These are phyloP conservation scores for Ramaria rubella DNA, from an alignment of 768 basidiomycete species.

Conservation along the genomic window DNA sequence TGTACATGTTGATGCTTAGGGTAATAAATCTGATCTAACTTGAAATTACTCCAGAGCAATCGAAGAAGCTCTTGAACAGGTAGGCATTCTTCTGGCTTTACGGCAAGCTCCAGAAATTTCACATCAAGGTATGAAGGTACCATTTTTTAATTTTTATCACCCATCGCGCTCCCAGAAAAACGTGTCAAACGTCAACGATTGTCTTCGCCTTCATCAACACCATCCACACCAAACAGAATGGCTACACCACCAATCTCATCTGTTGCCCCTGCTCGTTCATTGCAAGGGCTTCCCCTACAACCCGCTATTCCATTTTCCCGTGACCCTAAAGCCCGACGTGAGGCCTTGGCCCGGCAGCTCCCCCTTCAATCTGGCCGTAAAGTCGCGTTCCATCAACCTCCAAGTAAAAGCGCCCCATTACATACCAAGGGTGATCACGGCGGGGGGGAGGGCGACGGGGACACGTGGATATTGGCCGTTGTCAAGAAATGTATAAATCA, in stretches of 20 bases:
- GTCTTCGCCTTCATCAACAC: constrained; percentile 59
- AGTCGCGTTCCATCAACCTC: constrained; percentile 72
- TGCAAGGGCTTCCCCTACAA: constrained; percentile 6
- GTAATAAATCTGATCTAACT: constrained; percentile 2
- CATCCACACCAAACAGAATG: constrained; percentile 31
- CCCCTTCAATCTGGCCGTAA: constrained; percentile 69
- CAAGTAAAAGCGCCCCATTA: constrained; percentile 15
- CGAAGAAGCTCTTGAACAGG: constrained; percentile 61
- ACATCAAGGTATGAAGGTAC: constrained; percentile 43
- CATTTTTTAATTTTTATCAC: neutral
- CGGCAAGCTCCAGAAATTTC: constrained; percentile 60
- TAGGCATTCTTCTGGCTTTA: constrained; percentile 64
- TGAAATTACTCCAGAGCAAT: constrained; percentile 47
- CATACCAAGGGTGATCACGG: constrained; percentile 10
- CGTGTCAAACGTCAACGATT: constrained; percentile 69
- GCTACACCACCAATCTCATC: constrained; percentile 29
- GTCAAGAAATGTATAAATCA: constrained; percentile 63
- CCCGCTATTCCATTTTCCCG: constrained; percentile 41
- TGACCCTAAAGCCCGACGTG: constrained; percentile 61
- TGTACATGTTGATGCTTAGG: constrained; percentile 18
- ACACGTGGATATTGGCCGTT: constrained; percentile 74
- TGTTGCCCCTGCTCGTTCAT: constrained; percentile 5
- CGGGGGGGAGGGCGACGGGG: constrained; percentile 35
- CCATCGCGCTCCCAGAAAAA: constrained; percentile 45
- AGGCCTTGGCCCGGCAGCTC: constrained; percentile 53